A percentile compares a stretch with the other conserved stretches of the same genome.
Conservation (phyloP, 768 basidiomycete genomes). For the Boletus edulis region DNA sequence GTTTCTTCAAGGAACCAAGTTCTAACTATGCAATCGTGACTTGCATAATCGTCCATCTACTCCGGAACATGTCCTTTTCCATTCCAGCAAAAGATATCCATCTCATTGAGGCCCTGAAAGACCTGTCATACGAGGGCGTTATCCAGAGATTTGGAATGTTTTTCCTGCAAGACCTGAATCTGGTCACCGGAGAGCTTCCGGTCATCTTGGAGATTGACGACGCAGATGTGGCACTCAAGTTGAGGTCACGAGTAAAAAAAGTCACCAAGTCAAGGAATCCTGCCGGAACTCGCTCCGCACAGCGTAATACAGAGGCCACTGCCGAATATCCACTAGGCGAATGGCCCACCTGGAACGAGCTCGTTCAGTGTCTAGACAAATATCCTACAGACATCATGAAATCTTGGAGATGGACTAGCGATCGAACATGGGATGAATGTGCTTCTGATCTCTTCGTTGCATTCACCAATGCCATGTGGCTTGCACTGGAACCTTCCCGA, state of each 20-base stretch:
- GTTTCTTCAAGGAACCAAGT: conserved; percentile 3
- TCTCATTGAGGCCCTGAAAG: not conserved
- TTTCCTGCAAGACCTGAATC: conserved; percentile 9
- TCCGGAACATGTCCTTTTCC: conserved; percentile 1
- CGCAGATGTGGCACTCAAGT: not conserved
- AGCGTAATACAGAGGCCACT: not conserved
- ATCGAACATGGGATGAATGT: not conserved
- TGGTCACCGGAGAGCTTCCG: not conserved
- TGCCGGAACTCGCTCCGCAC: not conserved
- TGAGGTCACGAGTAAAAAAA: not conserved
- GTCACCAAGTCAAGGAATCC: not conserved
- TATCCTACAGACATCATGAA: not conserved
- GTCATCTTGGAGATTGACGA: not conserved
- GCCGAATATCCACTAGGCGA: conserved; percentile 2
- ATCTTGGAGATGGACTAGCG: not conserved
- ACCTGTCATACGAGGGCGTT: not conserved
- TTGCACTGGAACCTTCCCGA: not conserved
- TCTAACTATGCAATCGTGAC: conserved; percentile 5
- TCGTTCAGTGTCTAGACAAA: not conserved
- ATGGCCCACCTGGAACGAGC: conserved; percentile 5
- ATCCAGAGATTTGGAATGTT: conserved; percentile 3
- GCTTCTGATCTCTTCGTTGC: not conserved
- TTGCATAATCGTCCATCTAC: conserved; percentile 3
- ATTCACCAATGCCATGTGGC: conserved; percentile 8
- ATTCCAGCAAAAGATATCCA: not conserved